Evolutionary conservation across 148 eudicot species (phyloP).

Genomic region (Fagopyrum tataricum): DNA sequence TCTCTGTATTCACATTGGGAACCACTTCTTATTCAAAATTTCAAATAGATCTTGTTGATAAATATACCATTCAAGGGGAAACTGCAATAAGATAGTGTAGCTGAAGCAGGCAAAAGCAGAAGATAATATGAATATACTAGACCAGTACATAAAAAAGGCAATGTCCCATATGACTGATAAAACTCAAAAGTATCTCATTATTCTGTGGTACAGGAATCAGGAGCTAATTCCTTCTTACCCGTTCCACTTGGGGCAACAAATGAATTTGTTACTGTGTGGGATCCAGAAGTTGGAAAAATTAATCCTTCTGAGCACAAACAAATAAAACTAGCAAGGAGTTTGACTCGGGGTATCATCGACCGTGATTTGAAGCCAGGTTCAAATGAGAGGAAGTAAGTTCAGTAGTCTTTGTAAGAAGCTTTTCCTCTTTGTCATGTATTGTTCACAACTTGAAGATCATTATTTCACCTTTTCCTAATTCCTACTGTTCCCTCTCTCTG

Average conservation of each 20-base stretch:
- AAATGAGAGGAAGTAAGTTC: constrained; percentile 83
- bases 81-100: neutral
- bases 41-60: neutral
- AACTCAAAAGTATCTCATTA: neutral
- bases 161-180: neutral
- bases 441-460: neutral
- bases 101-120: neutral
- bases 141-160: neutral
- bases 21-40: neutral
- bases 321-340: constrained; percentile 87
- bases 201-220: constrained; percentile 64
- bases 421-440: neutral
- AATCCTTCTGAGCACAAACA: constrained; percentile 99
- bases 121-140: neutral
- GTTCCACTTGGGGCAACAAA: constrained; percentile 81
- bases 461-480: neutral
- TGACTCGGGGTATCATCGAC: constrained; percentile 89
- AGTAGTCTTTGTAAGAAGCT: neutral
- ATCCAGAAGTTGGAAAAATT: constrained; percentile 85
- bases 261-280: constrained; percentile 95
- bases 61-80: neutral
- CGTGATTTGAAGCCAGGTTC: constrained; percentile 94
- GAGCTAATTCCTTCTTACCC: constrained; percentile 77
- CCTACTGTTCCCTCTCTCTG: neutral
- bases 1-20: neutral